Base-by-base conservation (phyloP, 2,329 filamentous ascomycete genomes). In the Cladosporium sp. region DNA sequence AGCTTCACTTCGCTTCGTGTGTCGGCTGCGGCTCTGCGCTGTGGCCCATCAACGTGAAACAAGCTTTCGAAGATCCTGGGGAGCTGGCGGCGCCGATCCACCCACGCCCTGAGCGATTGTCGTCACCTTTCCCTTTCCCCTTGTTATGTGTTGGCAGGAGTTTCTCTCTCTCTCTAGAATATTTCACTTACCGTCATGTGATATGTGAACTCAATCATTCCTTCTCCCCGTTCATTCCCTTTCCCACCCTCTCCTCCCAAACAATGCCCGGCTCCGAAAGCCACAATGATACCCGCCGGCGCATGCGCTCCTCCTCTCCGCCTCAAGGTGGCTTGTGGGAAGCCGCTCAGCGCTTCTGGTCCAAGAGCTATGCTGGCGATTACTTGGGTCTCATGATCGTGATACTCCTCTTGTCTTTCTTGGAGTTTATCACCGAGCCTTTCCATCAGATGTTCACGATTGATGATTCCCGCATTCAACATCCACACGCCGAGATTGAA, bases 371-470 rank as follows among this genome's bases (percentile, higher is more conserved):
- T 73, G 87, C 88, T 9, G 82, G 88, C 5, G 93, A 98, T 67
- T 96, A 95, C 70, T 69, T 94, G 25, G 88, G 89, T 30, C 80
- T 97, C 55, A 72, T 75, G 1, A 67, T 87, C 33, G 75, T 97
- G n/a, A 62, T 89, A 7, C 72, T 76, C 4, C 80, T 77, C 45
- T 93, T 88, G 69, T 68, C 86, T 15, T 60, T 83, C 29, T 38
- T 57, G 7, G 63, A 88, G 78, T 76, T 88, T 38, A 72, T 86
- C 60, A 78, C 88, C 59, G 83, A 85, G 53, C 93, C 93, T 0
- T 97, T 97, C 67, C 90, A 97, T 67, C 89, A 88, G 70, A 86
- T 96, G 82, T 97, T 98, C 72, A 86, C 82, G 56, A 79, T 97
- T 55, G 86, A 90, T 65, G 89, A 97, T 66, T 78, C 87, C 19